These are phyloP conservation scores for Trametes sp. DNA, from an alignment of 1,284 basidiomycete species.

Conservation along the genomic window DNA sequence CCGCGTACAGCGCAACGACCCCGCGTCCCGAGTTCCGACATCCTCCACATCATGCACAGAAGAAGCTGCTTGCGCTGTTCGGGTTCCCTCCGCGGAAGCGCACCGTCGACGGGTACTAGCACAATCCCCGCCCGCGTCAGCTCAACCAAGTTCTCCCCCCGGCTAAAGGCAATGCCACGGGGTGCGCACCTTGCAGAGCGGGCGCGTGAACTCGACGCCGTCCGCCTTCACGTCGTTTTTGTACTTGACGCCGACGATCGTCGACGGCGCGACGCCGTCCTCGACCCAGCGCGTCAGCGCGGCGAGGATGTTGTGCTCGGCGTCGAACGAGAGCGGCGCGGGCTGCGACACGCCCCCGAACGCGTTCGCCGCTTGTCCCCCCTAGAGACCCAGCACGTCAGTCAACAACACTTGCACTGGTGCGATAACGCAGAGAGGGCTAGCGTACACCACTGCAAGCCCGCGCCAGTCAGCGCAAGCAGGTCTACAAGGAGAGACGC, in stretches of 20 bases:
- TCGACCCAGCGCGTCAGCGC: conserved; percentile 52
- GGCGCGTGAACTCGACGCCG: conserved; percentile 31
- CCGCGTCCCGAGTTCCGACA: no score
- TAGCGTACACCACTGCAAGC: conserved; percentile 1
- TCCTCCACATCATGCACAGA: neutral
- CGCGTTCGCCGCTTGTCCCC: conserved; percentile 33
- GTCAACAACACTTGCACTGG: neutral
- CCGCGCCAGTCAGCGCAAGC: neutral
- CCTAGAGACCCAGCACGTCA: conserved; percentile 11
- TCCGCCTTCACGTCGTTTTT: conserved; percentile 22
- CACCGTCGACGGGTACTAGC: conserved; percentile 23
- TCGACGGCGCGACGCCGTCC: conserved; percentile 41
- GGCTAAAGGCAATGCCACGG: no score
- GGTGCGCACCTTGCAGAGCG: conserved; percentile 28
- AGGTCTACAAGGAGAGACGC: no score
- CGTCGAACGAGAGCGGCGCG: conserved; percentile 25
- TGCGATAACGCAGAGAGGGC: no score
- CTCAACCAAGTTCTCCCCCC: no score
- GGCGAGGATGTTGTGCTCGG: conserved; percentile 44
- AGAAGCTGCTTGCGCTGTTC: conserved; percentile 12
- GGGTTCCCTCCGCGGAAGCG: conserved; percentile 23
- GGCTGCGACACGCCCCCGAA: conserved; percentile 30
- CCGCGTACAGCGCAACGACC: no score
- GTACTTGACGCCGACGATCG: conserved; percentile 37
- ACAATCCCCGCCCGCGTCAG: neutral